Percentiles rank a stretch among this genome's conserved stretches.
Conservation (phyloP, 2,329 filamentous ascomycete species). For the Ophiostoma populinum region DNA sequence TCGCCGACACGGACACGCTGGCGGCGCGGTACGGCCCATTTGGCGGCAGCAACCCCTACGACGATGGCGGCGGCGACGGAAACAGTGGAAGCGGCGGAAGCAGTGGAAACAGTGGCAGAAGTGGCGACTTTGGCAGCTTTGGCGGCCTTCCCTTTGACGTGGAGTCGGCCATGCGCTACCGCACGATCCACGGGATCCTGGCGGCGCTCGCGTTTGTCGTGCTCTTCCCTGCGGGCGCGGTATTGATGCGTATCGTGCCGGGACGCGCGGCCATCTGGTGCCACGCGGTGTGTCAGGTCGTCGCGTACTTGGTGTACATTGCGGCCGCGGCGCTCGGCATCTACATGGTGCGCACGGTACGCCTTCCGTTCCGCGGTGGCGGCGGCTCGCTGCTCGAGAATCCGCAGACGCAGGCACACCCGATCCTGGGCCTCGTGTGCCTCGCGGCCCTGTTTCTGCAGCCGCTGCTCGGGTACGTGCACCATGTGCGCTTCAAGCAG, state of each 20-base stretch:
- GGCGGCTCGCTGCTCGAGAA: constrained; percentile 17
- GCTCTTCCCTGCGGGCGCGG: constrained; percentile 26
- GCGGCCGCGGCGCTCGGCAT: constrained; percentile 25
- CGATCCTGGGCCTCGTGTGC: constrained; percentile 28
- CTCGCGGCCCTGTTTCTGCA: constrained; percentile 23
- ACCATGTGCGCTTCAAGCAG: constrained; percentile 24
- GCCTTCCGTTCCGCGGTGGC: constrained; percentile 16
- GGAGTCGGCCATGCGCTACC: constrained; percentile 15
- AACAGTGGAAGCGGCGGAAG: not conserved
- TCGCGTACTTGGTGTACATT: constrained; percentile 21
- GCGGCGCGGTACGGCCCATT: constrained; percentile 2
- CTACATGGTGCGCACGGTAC: constrained; percentile 20
- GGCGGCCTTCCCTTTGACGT: constrained; percentile 19
- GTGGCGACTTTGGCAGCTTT: constrained; percentile 11
- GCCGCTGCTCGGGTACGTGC: constrained; percentile 23
- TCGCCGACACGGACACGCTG: not conserved
- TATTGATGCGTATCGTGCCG: constrained; percentile 23
- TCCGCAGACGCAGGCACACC: constrained; percentile 22
- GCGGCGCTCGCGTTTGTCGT: constrained; percentile 23
- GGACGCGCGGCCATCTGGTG: constrained; percentile 20
- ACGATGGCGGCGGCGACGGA: not conserved
- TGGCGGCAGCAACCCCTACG: constrained; percentile 1
- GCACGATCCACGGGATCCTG: constrained; percentile 24
- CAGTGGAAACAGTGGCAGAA: not conserved
- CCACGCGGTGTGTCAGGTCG: constrained; percentile 23